phyloP scores from a whole-genome alignment of 306 rosid genomes.

The Cucumis sativus region DNA sequence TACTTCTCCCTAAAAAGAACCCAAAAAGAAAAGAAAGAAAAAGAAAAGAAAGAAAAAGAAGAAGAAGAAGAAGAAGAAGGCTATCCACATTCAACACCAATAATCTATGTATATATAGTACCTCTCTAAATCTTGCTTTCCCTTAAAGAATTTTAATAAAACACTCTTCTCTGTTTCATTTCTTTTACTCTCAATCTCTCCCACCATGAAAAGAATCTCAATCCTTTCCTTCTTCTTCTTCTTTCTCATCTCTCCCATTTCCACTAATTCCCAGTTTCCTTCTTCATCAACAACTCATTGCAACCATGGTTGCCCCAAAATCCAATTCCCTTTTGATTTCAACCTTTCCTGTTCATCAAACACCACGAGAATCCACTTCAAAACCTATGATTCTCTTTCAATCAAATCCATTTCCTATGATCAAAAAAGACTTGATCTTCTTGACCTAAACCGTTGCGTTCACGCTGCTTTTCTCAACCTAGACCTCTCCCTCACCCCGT shows the following conservation, averaged over 20 bases:
- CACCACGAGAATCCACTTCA: slow-evolving; percentile 48
- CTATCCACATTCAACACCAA: background rate
- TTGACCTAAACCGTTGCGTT: slow-evolving; percentile 47
- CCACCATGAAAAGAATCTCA: background rate
- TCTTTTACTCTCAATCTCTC: background rate
- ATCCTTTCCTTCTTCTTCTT: slow-evolving; percentile 19
- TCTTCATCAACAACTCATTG: slow-evolving; percentile 20
- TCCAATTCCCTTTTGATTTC: slow-evolving; percentile 37
- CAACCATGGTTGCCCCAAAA: slow-evolving; percentile 20
- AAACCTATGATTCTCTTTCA: slow-evolving; percentile 34
- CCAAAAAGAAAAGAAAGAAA: background rate
- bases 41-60: background rate
- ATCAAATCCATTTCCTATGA: slow-evolving; percentile 63
- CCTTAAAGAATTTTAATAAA: background rate
- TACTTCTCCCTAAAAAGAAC: background rate
- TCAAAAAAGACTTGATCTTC: slow-evolving; percentile 36
- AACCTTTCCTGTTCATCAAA: slow-evolving; percentile 28
- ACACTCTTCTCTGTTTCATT: background rate
- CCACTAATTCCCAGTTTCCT: slow-evolving; percentile 1
- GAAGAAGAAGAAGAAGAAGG: background rate
- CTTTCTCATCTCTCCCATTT: slow-evolving; percentile 25
- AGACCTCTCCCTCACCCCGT: slow-evolving; percentile 50
- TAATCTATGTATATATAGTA: background rate
- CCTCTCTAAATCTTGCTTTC: background rate
- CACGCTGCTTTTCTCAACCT: slow-evolving; percentile 60